Conservation (phyloP, 176 grass and related monocot species). For the Saccharum spontaneum region DNA sequence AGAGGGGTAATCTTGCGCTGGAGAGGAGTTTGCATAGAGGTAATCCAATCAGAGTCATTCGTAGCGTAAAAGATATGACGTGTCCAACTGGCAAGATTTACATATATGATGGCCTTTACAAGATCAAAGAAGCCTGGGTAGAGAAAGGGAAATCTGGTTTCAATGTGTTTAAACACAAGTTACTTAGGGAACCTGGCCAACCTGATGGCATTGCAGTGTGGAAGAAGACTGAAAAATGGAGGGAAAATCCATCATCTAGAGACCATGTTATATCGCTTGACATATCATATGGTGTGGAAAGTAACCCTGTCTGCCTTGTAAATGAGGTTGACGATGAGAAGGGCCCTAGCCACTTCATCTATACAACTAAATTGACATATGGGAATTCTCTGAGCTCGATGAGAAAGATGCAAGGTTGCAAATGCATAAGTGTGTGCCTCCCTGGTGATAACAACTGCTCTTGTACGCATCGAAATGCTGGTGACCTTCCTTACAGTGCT, state of each 20-base stretch:
- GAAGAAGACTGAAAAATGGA: slow-evolving; percentile 87
- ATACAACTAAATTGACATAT: slow-evolving; percentile 56
- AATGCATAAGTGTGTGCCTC: slow-evolving; percentile 58
- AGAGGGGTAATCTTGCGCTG: slow-evolving; percentile 85
- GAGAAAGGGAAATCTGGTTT: slow-evolving; percentile 78
- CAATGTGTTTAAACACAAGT: slow-evolving; percentile 83
- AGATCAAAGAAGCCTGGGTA: slow-evolving; percentile 73
- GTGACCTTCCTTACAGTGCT: slow-evolving; percentile 70
- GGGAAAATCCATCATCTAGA: slow-evolving; percentile 65
- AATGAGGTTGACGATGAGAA: slow-evolving; percentile 79
- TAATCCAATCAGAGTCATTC: slow-evolving; percentile 82
- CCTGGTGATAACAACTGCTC: slow-evolving; percentile 74
- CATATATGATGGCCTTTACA: slow-evolving; percentile 86
- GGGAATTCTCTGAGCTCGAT: slow-evolving; percentile 41
- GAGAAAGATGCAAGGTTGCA: slow-evolving; percentile 57
- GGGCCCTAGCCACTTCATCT: slow-evolving; percentile 63
- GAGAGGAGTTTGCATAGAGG: slow-evolving; percentile 77
- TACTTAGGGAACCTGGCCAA: slow-evolving; percentile 71
- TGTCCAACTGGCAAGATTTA: slow-evolving; percentile 79
- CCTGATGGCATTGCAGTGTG: slow-evolving; percentile 73
- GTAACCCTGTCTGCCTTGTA: slow-evolving; percentile 74
- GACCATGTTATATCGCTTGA: slow-evolving; percentile 52
- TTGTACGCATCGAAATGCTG: slow-evolving; percentile 61
- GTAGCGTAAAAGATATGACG: slow-evolving; percentile 69
- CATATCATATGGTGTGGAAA: slow-evolving; percentile 74